phyloP scores from a whole-genome alignment of 148 eudicot genomes.

The Silene conica region DNA sequence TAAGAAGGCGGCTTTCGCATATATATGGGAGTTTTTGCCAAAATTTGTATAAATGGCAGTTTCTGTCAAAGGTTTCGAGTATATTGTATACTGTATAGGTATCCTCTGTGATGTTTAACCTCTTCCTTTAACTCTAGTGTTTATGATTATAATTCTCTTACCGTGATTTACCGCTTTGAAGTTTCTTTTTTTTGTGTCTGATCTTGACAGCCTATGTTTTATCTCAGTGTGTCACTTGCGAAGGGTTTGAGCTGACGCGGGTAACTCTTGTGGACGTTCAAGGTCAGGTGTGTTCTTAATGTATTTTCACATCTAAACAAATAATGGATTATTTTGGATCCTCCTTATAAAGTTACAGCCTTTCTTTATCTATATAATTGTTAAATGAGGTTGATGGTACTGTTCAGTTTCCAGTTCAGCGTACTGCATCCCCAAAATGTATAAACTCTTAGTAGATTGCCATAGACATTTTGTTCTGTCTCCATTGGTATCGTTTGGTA shows the following conservation, averaged over 20 bases:
- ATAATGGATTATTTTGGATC: neutral
- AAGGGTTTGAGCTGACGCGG: constrained; percentile 94
- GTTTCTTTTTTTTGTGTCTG: neutral
- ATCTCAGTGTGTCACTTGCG: constrained; percentile 64
- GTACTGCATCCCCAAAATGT: constrained; percentile 1
- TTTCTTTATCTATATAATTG: constrained; percentile 4
- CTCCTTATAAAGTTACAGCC: neutral
- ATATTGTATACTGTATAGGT: neutral
- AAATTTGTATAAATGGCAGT: neutral
- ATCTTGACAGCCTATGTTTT: neutral
- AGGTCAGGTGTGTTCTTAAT: constrained; percentile 63
- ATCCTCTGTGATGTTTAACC: neutral
- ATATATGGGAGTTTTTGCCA: neutral
- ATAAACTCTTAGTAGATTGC: neutral
- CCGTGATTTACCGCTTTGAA: neutral
- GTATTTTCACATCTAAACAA: neutral
- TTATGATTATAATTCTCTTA: neutral
- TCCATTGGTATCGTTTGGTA: too few species aligned
- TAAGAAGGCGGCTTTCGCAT: neutral
- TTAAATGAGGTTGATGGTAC: neutral
- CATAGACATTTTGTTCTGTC: neutral
- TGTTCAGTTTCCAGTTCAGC: neutral
- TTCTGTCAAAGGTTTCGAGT: neutral
- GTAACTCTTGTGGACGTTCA: constrained; percentile 71
- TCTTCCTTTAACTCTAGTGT: neutral